phyloP scores from a whole-genome alignment of 2,329 filamentous ascomycete genomes.

The Cadophora sp. region DNA sequence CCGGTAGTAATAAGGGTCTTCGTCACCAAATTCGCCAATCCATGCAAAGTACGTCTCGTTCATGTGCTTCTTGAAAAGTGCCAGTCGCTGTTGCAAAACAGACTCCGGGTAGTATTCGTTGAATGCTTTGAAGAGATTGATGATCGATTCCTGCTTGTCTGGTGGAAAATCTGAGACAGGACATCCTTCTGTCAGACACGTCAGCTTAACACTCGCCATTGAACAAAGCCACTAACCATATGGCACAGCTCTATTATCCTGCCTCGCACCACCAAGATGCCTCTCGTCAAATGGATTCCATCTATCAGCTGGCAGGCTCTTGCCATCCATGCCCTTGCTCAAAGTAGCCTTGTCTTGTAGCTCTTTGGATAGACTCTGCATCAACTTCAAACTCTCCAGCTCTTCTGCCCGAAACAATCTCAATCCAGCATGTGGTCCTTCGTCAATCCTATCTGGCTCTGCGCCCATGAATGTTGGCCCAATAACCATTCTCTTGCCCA shows the following conservation, averaged over 20 bases:
- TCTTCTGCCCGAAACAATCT: slow-evolving; percentile 39
- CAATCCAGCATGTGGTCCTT: slow-evolving; percentile 41
- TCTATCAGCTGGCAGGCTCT: slow-evolving; percentile 56
- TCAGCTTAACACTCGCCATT: slow-evolving; percentile 12
- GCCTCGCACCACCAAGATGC: slow-evolving; percentile 78
- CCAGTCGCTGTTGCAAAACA: slow-evolving; percentile 61
- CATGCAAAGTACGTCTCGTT: slow-evolving; percentile 80
- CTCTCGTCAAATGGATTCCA: slow-evolving; percentile 86
- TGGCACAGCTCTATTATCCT: slow-evolving; percentile 79
- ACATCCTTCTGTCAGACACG: slow-evolving; percentile 58
- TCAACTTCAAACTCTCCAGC: slow-evolving; percentile 41
- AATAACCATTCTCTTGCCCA: slow-evolving; percentile 68
- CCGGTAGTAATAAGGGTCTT: slow-evolving; percentile 79
- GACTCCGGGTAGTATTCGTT: slow-evolving; percentile 69
- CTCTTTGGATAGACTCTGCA: slow-evolving; percentile 41
- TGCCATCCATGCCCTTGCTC: slow-evolving; percentile 45
- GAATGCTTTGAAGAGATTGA: slow-evolving; percentile 67
- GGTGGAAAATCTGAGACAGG: slow-evolving; percentile 56
- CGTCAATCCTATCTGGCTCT: slow-evolving; percentile 66
- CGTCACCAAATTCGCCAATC: slow-evolving; percentile 73
- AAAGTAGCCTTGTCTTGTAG: slow-evolving; percentile 42
- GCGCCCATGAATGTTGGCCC: slow-evolving; percentile 82
- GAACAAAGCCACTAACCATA: slow-evolving; percentile 48
- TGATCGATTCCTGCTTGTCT: slow-evolving; percentile 60
- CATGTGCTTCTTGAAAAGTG: slow-evolving; percentile 61